These are phyloP conservation scores for Ophiostoma piceae DNA, from an alignment of 2,329 filamentous ascomycete species.

Conservation along the genomic window DNA sequence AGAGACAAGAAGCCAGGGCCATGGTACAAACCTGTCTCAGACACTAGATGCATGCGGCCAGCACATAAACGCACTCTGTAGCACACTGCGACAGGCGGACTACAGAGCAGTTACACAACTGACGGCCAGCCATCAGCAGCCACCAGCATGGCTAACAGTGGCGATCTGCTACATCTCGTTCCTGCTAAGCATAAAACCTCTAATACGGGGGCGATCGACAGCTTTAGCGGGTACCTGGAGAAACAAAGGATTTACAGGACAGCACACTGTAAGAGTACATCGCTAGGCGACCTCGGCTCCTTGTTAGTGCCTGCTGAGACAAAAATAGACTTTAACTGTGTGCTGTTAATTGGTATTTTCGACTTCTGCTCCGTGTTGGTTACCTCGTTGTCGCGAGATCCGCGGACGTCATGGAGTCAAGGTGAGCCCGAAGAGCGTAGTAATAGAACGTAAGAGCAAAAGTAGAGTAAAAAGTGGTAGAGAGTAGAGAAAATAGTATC, in stretches of 20 bases:
- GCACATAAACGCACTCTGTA: not conserved
- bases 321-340: conserved; percentile 9
- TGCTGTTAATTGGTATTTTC: not conserved
- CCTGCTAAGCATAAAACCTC: conserved; percentile 10
- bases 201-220: conserved; percentile 1
- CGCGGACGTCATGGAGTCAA: not conserved
- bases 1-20: not conserved
- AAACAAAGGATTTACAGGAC: not conserved
- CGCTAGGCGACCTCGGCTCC: not conserved
- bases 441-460: not conserved
- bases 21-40: not conserved
- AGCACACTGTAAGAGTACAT: not conserved
- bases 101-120: not conserved
- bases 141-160: not conserved
- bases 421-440: not conserved
- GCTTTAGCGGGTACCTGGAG: not conserved
- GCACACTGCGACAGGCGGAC: not conserved
- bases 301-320: conserved; percentile 5
- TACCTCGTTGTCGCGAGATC: conserved; percentile 5
- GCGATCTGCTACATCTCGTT: not conserved
- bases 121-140: not conserved
- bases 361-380: not conserved
- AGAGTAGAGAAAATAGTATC: not conserved
- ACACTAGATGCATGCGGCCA: not conserved
- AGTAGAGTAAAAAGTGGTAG: not conserved